Evolutionary conservation across 2,329 filamentous ascomycete species (phyloP).

Genomic region (Talaromyces sp.): DNA sequence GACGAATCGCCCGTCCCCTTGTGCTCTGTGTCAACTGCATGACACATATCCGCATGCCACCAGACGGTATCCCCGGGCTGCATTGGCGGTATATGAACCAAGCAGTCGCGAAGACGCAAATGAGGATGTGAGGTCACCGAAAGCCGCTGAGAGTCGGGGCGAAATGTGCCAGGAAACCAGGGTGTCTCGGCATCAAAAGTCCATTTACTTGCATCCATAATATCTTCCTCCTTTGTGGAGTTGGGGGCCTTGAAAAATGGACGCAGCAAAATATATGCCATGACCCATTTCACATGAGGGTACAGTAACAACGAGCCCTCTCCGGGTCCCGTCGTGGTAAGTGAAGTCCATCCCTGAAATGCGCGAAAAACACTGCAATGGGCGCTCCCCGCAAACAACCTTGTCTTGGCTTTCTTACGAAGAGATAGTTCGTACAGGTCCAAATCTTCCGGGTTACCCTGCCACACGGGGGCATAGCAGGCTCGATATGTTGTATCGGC

Average conservation of each 20-base stretch:
- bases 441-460: too few species aligned
- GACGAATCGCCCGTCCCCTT: too few species aligned
- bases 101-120: constrained; percentile 31
- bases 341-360: constrained; percentile 42
- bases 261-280: constrained; percentile 39
- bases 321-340: constrained; percentile 29
- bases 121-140: constrained; percentile 33
- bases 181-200: constrained; percentile 25
- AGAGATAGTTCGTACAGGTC: too few species aligned
- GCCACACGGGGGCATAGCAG: too few species aligned
- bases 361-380: constrained; percentile 27
- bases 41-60: constrained; percentile 33
- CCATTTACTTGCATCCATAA: constrained; percentile 38
- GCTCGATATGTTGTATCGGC: too few species aligned
- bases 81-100: constrained; percentile 35
- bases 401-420: too few species aligned
- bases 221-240: constrained; percentile 14
- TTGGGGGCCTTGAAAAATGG: constrained; percentile 33
- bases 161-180: constrained; percentile 36
- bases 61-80: constrained; percentile 39
- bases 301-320: constrained; percentile 37
- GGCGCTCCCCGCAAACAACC: too few species aligned
- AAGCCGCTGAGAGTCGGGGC: constrained; percentile 26
- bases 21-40: too few species aligned
- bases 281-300: constrained; percentile 31